Evolutionary conservation across 1,284 basidiomycete species (phyloP), one percentile per base, ranked within the genome.

Genomic region (Anthracocystis panici-leucophaei): DNA sequence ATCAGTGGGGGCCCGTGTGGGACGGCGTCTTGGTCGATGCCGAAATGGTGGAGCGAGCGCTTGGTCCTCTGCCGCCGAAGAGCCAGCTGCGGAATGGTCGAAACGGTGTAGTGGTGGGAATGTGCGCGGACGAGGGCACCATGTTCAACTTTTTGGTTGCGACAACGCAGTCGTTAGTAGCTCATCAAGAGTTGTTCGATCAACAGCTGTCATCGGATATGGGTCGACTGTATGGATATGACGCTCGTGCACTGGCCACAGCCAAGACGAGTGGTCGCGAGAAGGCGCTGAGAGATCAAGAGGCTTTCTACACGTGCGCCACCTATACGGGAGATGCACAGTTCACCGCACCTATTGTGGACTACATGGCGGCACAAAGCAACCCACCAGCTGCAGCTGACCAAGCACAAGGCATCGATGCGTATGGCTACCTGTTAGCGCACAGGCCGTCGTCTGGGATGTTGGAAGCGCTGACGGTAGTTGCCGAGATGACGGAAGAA

Each of bases 1-100:
- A 75, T 48, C 70, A 68, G 41, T 74, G 71, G 65, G 78, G 72
- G 1, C 78, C 76, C 0, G 60, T 75, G 6, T 79, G 78, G 78
- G 78, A 79, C 48, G 76, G 68, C 9, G 65, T 53, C 18, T 50
- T 78, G 16, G 65, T 79, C 12, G 58, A 64, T 23, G 20, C 45
- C 3, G 57, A 62, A 20, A 65, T 75, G 27, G n/a, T 75, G 18
- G 41, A 21, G 16, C 48, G 67, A 5, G 59, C 62, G 3, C n/a
- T 64, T 0, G 49, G 33, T 10, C 67, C 73, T 18, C 29, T 71
- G 7, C 73, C 60, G 14, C 33, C 57, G 1, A 59, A 52, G 12
- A 51, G 40, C 14, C 18, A 73, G 42, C 57, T 79, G 7, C 56
- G 54, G 9, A 79, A 79, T 23, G 78, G 67, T 18, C 40, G 56